These are phyloP conservation scores for Mallotus nudiflorus DNA, from an alignment of 345 rosid genomes.

Conservation along the genomic window DNA sequence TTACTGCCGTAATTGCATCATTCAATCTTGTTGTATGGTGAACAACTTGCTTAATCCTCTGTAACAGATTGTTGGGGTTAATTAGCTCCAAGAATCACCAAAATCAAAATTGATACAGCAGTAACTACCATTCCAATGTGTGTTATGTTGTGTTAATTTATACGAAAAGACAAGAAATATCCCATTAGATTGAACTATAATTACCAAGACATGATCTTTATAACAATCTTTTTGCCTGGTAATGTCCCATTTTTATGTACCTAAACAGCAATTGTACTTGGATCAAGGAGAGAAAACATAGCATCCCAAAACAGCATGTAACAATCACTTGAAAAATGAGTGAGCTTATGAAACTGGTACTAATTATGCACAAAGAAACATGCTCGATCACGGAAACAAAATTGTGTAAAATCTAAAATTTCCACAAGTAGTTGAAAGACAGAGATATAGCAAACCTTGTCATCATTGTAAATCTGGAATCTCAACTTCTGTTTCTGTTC, in stretches of 20 bases:
- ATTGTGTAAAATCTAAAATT: neutral
- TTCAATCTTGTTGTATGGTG: constrained; percentile 61
- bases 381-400: neutral
- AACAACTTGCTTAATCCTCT: constrained; percentile 78
- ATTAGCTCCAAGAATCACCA: neutral
- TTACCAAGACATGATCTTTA: neutral
- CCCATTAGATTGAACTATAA: too few species aligned
- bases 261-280: neutral
- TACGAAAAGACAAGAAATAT: too few species aligned
- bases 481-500: constrained; percentile 46
- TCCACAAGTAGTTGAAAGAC: neutral
- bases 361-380: neutral
- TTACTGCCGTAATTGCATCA: constrained; percentile 61
- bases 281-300: constrained; percentile 10
- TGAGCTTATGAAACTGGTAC: neutral
- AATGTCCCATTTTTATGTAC: neutral
- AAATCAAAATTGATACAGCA: neutral
- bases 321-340: too few species aligned
- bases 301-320: neutral
- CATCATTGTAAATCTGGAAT: constrained; percentile 72
- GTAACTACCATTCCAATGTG: too few species aligned
- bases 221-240: neutral
- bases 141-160: too few species aligned
- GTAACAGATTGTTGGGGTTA: constrained; percentile 8
- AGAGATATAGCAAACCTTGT: constrained; percentile 47